phyloP scores from a whole-genome alignment of 2,329 filamentous ascomycete species.

The Scedosporium dehoogii region DNA sequence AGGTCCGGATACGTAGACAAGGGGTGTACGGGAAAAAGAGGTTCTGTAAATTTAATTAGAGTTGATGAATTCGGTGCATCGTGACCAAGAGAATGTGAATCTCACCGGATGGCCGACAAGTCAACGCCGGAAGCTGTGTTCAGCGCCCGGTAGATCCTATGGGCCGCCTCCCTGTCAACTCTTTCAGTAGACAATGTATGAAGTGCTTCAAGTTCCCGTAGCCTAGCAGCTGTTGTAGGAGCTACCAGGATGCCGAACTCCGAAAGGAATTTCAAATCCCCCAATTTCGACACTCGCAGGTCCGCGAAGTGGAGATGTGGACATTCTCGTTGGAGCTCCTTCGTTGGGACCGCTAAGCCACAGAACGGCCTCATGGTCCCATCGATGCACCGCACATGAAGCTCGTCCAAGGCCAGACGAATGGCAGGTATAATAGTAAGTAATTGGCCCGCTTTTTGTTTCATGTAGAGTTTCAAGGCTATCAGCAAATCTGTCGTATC shows the following conservation, averaged over 20 bases:
- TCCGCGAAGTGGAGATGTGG: conserved; percentile 8
- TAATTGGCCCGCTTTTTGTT: too few relatives aligned
- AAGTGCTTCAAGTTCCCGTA: conserved; percentile 5
- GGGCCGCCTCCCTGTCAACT: background rate
- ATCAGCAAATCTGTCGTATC: too few relatives aligned
- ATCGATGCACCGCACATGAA: background rate
- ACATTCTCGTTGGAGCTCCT: conserved; percentile 1
- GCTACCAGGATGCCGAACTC: conserved; percentile 3
- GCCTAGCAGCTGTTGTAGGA: conserved; percentile 2
- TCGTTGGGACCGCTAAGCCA: conserved; percentile 7
- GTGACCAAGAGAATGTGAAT: background rate
- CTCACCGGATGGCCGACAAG: background rate
- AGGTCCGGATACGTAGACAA: conserved; percentile 1
- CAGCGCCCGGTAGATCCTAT: background rate
- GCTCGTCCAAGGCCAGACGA: too few relatives aligned
- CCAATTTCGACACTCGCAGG: background rate
- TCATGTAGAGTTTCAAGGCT: too few relatives aligned
- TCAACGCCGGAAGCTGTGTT: background rate
- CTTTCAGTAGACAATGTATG: background rate
- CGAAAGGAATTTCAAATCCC: conserved; percentile 5
- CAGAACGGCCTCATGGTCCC: background rate
- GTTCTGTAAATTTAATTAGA: background rate
- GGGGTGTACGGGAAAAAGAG: background rate
- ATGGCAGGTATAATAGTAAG: too few relatives aligned
- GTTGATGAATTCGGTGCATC: background rate